Base-by-base conservation (phyloP, 805 yeast species). In the Nakazawaea anatomiae region DNA sequence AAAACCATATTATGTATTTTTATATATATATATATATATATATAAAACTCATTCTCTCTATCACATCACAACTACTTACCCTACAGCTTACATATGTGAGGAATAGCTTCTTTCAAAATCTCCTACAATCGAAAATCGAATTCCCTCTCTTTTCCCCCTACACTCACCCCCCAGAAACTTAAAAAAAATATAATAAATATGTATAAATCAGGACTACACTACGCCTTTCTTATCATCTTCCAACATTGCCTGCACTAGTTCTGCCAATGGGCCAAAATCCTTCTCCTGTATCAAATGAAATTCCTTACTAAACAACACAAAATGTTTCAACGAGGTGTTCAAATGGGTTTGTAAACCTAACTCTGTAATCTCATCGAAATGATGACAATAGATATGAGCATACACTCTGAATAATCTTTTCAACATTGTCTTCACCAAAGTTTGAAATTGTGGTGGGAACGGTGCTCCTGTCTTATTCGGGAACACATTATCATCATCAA, bases 371-470 rank as follows among this genome's bases (percentile, higher is more conserved):
- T 92, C 97, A 64, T 90, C 96, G 67, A 94, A 92, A 66, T 94
- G 99, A 63, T 94, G 98, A 63, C 99, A 94, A 68, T 94, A 94
- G 42, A 94, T 88, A 69, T 94, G 99, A 1, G 99, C 98, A 63
- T 94, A 94, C 4, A 94, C 90, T 64, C 99, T 78, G 68, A 91
- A 94, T 47, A 94, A 73, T 57, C 99, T 79, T 68, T 92, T 89
- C 75, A 94, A 81, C 44, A 94, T 89, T 18, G 96, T 91, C 60
- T 83, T 86, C 42, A 89, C 87, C 54, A 89, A 76, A 6, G 83
- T 76, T 27, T 83, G 82, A 60, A 95, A 91, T 57, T 85, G 89
- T 47, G 82, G 82, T 6, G 97, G 94, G 67, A 94, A 94, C 2
- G 95, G 90, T n/a, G 87, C 91, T 12, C 96, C 96, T 60, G 83